A percentile compares a stretch with the other conserved stretches of the same genome.
Conservation (phyloP, 2,329 filamentous ascomycete genomes). For the Geosmithia flava region DNA sequence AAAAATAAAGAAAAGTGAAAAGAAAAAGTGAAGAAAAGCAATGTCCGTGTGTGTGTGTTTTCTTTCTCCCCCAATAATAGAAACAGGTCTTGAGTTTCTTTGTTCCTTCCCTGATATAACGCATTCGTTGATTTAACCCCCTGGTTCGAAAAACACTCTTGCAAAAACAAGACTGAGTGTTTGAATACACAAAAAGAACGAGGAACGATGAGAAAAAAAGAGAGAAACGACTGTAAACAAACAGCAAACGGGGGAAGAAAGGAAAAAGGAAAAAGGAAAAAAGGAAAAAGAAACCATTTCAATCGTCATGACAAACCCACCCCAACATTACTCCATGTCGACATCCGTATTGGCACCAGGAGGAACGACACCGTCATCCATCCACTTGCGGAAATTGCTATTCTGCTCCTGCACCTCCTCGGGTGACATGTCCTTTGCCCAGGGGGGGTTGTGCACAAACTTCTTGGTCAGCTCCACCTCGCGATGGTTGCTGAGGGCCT, state of each 20-base stretch:
- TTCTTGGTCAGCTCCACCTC: slow-evolving; percentile 64
- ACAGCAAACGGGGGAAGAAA: too few species aligned
- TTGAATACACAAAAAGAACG: background rate
- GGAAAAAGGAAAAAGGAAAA: too few species aligned
- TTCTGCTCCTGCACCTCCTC: slow-evolving; percentile 66
- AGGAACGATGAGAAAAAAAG: too few species aligned
- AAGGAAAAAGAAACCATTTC: too few species aligned
- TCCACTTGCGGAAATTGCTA: slow-evolving; percentile 45
- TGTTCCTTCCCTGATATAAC: too few species aligned
- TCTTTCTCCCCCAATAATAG: too few species aligned
- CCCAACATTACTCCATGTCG: slow-evolving; percentile 14
- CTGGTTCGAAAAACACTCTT: background rate
- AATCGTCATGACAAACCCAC: too few species aligned
- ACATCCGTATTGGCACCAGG: slow-evolving; percentile 16
- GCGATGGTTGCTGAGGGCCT: slow-evolving; percentile 46
- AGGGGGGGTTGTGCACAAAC: slow-evolving; percentile 68
- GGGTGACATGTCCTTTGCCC: slow-evolving; percentile 68
- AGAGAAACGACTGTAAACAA: too few species aligned
- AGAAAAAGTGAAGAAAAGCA: too few species aligned
- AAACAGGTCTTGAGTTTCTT: too few species aligned
- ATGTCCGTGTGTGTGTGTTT: too few species aligned
- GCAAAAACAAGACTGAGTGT: background rate
- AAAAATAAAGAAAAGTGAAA: too few species aligned
- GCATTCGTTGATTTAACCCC: background rate
- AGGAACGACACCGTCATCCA: slow-evolving; percentile 32